Percentiles rank a stretch among this genome's conserved stretches.
phyloP scores from a whole-genome alignment of 2,329 filamentous ascomycete genomes.

The Bimuria novae-zelandiae region DNA sequence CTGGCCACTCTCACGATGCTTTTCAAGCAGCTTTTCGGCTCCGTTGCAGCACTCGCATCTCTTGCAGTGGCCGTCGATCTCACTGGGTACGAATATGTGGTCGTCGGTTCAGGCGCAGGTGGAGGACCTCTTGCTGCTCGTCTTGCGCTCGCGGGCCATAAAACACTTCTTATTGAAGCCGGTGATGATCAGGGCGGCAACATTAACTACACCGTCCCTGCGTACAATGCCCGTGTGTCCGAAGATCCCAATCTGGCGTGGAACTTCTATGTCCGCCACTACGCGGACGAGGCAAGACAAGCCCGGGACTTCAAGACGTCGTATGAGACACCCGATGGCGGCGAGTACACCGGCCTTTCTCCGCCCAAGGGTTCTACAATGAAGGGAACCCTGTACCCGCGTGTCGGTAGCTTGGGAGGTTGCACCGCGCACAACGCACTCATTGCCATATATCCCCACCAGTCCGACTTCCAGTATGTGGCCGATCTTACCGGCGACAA shows the following conservation, averaged over 20 bases:
- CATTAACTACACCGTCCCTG: constrained; percentile 59
- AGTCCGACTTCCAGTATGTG: constrained; percentile 64
- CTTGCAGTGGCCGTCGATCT: constrained; percentile 35
- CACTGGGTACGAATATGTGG: constrained; percentile 62
- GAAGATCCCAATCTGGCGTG: constrained; percentile 62
- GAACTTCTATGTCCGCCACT: constrained; percentile 69
- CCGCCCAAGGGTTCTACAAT: constrained; percentile 58
- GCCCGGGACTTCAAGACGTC: constrained; percentile 63
- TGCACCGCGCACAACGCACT: constrained; percentile 67
- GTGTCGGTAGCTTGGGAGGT: constrained; percentile 61
- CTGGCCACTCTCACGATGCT: constrained; percentile 24
- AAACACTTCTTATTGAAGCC: constrained; percentile 65
- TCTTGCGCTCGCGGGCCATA: constrained; percentile 63
- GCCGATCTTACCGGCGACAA: constrained; percentile 62
- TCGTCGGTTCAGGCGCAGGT: constrained; percentile 58
- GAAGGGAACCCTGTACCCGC: constrained; percentile 63
- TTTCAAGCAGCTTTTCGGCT: constrained; percentile 25
- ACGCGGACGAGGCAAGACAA: constrained; percentile 58
- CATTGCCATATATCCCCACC: constrained; percentile 62
- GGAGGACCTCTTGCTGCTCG: constrained; percentile 52
- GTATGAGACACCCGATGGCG: constrained; percentile 51
- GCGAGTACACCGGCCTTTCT: constrained; percentile 54
- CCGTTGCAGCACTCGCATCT: constrained; percentile 25
- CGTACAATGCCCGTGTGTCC: constrained; percentile 58
- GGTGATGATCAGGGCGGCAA: constrained; percentile 61